Evolutionary conservation across 148 eudicot genomes (phyloP), one percentile per base, ranked within the genome.

Genomic region (Cornus kousa): DNA sequence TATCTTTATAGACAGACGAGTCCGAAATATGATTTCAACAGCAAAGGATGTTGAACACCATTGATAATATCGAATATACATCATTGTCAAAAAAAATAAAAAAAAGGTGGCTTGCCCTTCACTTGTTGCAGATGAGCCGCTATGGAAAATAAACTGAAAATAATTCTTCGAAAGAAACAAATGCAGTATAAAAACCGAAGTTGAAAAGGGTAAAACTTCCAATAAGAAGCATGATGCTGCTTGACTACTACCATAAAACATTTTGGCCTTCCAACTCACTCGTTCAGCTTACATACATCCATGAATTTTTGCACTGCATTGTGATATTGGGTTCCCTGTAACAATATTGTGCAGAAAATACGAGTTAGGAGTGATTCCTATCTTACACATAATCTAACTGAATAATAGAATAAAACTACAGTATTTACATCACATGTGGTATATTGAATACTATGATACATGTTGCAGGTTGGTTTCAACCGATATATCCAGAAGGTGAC

Each of bases 311-410:
- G 94, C 48, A 93, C 91, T 6, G 98, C 97, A 73, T 90, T 95
- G 78, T 89, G 97, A 81, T 91, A 93, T 74, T 93, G 98, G 11
- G 98, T 95, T 74, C 98, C 98, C 97, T 95, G 93, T 37, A 39
- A 83, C 23, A 68, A 73, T 35, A 39, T 60, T 70, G 11, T 24
- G 22, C 22, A 31, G 3, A 31, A 5, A 22, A 35, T 16, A 53
- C 59, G 12, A 5, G 14, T 53, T 53, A 53, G 59, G 59, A 53
- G 4, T 53, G 59, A 1, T 53, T 53, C 19, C 19, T 53, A 53
- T 17, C 59, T 53, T 43, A 53, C 16, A 53, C 59, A 12, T 12
- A 53, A 4, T 14, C 1, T 53, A 2, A 12, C 37, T 53, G 59
- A 53, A 12, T 53, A 16, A 53, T 53, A 11, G 59, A 1, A 14